Evolutionary conservation across 768 basidiomycete genomes (phyloP), one percentile per base, ranked within the genome.

Genomic region (Lentinus tigrinus): DNA sequence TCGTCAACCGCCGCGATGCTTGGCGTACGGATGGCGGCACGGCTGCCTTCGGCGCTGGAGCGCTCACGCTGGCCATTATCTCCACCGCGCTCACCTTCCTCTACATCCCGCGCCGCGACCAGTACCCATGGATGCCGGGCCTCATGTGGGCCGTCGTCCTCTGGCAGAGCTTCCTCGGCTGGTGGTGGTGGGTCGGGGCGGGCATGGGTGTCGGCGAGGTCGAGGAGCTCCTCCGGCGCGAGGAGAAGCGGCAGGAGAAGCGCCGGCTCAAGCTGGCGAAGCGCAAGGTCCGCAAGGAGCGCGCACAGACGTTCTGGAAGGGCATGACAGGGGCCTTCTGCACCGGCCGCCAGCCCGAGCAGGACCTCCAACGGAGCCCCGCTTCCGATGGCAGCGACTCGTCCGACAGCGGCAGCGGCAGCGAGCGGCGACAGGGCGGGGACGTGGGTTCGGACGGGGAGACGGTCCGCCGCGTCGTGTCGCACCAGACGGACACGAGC

Each of bases 171-270:
- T 96, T 95, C 73, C 73, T 97, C 21, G 94, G 92, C 0, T 98
- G 93, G 93, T 98, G 95, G 95, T 98, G 95, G 95, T 98, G 94
- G 94, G 93, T 94, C 14, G 95, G 95, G n/a, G 85, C 89, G 2
- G 90, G 93, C 5, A 92, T 89, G 78, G 91, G 88, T 9, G 80
- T 87, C 3, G 79, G 81, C 27, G 88, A 89, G 62, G 78, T 91
- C 48, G 86, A 90, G 65, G 81, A 91, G 55, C 78, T 84, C 54
- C 70, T 88, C 46, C 50, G 65, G 27, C 67, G 72, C 37, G 73
- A 84, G 64, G 83, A 82, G 60, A 87, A 85, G 65, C 77, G 82
- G 11, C 78, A 83, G 54, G 67, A 71, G 26, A 77, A 81, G 55
- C 77, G 81, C 19, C 71, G 70, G 40, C 69, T 78, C 28, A 78